A percentile compares a stretch with the other conserved stretches of the same genome.
Evolutionary conservation across 2,329 filamentous ascomycete species (phyloP).

Genomic region (Colletotrichum magnum): DNA sequence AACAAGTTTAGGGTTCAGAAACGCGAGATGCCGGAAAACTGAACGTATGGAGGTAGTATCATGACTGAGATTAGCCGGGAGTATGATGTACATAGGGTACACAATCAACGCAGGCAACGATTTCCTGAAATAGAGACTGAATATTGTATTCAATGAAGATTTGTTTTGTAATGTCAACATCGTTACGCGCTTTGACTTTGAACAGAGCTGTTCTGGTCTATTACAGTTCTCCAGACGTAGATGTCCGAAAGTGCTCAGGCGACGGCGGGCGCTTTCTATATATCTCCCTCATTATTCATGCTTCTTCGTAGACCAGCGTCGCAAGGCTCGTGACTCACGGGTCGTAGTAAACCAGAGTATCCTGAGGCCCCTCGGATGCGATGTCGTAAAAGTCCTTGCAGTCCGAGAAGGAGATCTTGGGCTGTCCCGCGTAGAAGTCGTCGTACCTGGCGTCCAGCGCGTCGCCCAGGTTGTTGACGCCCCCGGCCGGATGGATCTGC

Average conservation of each 20-base stretch:
- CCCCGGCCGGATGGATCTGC: conserved; percentile 66
- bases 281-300: conserved; percentile 12
- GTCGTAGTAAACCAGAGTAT: conserved; percentile 23
- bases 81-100: no score
- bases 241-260: no score
- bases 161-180: no score
- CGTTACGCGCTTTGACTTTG: no score
- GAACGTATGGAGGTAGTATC: no score
- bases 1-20: no score
- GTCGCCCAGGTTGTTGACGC: conserved; percentile 65
- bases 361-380: conserved; percentile 68
- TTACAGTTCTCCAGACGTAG: conserved; percentile 17
- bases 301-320: neutral
- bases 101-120: no score
- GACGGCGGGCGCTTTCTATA: neutral
- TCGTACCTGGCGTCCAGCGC: conserved; percentile 65
- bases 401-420: conserved; percentile 64
- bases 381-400: conserved; percentile 71
- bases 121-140: no score
- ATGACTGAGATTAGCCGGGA: no score
- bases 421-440: conserved; percentile 64
- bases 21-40: no score
- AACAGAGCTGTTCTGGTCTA: no score
- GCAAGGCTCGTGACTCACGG: conserved; percentile 12
- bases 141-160: no score